These are phyloP conservation scores for Malassezia sp. DNA, from an alignment of 1,284 basidiomycete species.

Conservation along the genomic window DNA sequence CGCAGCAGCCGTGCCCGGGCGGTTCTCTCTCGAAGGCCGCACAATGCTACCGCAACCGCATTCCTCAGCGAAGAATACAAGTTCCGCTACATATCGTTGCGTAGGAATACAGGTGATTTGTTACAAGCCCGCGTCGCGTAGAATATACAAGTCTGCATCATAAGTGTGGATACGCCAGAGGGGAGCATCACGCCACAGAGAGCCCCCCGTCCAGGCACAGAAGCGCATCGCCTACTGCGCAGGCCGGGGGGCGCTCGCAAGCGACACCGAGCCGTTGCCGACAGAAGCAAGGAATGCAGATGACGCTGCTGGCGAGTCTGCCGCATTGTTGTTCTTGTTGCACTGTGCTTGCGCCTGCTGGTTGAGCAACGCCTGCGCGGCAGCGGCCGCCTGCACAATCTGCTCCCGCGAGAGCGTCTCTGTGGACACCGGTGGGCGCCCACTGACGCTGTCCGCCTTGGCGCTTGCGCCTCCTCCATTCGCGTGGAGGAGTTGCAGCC, in stretches of 20 bases:
- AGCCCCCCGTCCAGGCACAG: neutral
- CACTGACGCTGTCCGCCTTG: constrained; percentile 37
- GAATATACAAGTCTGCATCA: neutral
- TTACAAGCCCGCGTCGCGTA: neutral
- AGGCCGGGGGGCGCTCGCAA: constrained; percentile 1
- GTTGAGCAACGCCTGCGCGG: constrained; percentile 32
- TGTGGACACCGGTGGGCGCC: constrained; percentile 39
- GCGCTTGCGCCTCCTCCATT: constrained; percentile 40
- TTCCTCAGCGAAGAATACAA: too few species aligned
- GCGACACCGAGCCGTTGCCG: neutral
- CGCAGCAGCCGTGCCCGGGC: too few species aligned
- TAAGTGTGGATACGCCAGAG: too few species aligned
- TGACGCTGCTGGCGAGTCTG: constrained; percentile 1
- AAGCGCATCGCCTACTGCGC: neutral
- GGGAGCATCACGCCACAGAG: too few species aligned
- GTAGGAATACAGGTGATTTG: too few species aligned
- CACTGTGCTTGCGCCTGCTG: constrained; percentile 32
- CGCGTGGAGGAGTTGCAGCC: constrained; percentile 39
- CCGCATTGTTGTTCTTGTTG: constrained; percentile 16
- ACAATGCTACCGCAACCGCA: too few species aligned
- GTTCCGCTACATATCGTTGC: too few species aligned
- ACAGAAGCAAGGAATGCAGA: constrained; percentile 5
- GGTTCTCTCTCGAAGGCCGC: too few species aligned
- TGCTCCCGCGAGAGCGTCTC: constrained; percentile 37
- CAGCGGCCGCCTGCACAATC: constrained; percentile 39